Evolutionary conservation across 352 stramenopile genomes (phyloP).

Genomic region (Phytophthora pisi): DNA sequence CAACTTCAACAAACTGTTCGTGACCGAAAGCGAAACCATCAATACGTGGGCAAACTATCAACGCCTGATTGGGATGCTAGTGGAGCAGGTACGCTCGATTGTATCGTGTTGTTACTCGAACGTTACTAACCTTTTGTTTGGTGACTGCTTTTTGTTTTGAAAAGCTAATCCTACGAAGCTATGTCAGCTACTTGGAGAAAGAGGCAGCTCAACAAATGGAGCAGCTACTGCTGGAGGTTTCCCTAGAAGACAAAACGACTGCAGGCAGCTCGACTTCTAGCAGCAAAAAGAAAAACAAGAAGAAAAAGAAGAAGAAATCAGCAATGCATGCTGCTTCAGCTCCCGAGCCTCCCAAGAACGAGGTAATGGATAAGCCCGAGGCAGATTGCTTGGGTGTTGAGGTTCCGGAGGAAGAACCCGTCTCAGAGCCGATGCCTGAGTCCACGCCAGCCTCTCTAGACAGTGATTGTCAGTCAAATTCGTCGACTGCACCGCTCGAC

Average conservation of each 20-base stretch:
- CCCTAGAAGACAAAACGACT: conserved; percentile 35
- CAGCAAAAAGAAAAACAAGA: conserved; percentile 52
- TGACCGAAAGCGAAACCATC: conserved; percentile 80
- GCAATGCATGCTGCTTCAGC: background rate
- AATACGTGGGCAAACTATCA: conserved; percentile 86
- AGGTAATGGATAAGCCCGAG: background rate
- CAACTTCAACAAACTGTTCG: conserved; percentile 76
- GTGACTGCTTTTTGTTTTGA: background rate
- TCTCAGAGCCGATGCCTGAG: conserved; percentile 26
- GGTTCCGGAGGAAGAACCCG: conserved; percentile 13
- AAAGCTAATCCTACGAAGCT: conserved; percentile 81
- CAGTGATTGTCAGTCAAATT: conserved; percentile 14
- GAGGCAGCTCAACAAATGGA: conserved; percentile 81
- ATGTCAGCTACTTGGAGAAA: conserved; percentile 69
- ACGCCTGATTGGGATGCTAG: conserved; percentile 82
- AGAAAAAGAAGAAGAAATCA: conserved; percentile 48
- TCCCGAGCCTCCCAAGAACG: background rate
- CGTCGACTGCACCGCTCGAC: conserved; percentile 17
- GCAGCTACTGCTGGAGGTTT: conserved; percentile 65
- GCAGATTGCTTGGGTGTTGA: background rate
- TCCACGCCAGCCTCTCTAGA: conserved; percentile 1
- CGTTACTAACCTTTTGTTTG: background rate
- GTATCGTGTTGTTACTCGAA: background rate
- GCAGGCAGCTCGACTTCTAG: background rate
- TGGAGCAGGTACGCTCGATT: conserved; percentile 61